A percentile compares a stretch with the other conserved stretches of the same genome.
phyloP scores from a whole-genome alignment of 2,329 filamentous ascomycete species.

The Dryadomyces quercus-mongolicae region DNA sequence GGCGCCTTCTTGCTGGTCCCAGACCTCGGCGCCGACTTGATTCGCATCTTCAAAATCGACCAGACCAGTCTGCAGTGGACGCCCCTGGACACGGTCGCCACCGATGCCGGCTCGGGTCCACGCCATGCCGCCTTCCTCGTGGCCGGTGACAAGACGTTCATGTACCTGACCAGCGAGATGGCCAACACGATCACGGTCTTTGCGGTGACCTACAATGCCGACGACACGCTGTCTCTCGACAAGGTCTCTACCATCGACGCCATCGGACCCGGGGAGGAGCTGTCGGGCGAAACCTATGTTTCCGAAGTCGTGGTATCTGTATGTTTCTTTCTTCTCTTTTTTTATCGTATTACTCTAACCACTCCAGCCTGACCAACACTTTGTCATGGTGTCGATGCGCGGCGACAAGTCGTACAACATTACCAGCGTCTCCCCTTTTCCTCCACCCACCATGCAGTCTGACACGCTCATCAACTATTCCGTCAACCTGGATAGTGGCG shows the following conservation, averaged over 20 bases:
- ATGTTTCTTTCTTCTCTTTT: slow-evolving; percentile 18
- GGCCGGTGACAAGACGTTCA: slow-evolving; percentile 30
- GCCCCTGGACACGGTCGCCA: slow-evolving; percentile 25
- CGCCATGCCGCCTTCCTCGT: slow-evolving; percentile 50
- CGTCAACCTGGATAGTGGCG: slow-evolving; percentile 41
- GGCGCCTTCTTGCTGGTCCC: slow-evolving; percentile 50
- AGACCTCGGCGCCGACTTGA: slow-evolving; percentile 52
- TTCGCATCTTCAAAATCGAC: slow-evolving; percentile 45
- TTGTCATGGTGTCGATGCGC: slow-evolving; percentile 57
- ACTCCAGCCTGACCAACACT: slow-evolving; percentile 42
- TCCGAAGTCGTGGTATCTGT: slow-evolving; percentile 49
- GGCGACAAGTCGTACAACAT: slow-evolving; percentile 43
- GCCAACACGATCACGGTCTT: slow-evolving; percentile 44
- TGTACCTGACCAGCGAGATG: slow-evolving; percentile 52
- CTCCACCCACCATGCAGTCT: slow-evolving; percentile 33
- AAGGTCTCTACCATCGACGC: slow-evolving; percentile 35
- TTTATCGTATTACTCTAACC: neutral
- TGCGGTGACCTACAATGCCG: slow-evolving; percentile 36
- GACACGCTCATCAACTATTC: slow-evolving; percentile 54
- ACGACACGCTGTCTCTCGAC: slow-evolving; percentile 28
- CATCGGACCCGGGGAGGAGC: slow-evolving; percentile 29
- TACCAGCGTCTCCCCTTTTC: slow-evolving; percentile 31
- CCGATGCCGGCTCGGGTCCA: slow-evolving; percentile 46
- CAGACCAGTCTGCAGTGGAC: slow-evolving; percentile 30
- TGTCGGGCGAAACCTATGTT: slow-evolving; percentile 30